Conservation (phyloP, 1,139 yeast species). For the Sugiyamaella castrensis region DNA sequence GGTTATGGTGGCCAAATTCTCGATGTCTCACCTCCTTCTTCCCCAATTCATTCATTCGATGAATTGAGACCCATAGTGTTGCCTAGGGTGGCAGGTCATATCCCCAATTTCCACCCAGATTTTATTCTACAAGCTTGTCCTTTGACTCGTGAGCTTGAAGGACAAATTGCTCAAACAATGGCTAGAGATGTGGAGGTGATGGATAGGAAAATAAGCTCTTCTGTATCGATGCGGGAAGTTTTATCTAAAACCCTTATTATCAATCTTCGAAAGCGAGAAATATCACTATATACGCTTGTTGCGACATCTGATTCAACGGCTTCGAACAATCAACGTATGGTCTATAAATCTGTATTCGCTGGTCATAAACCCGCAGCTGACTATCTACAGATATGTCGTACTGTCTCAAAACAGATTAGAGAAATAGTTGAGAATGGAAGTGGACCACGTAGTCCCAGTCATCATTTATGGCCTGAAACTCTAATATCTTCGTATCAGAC, state of each 20-base stretch:
- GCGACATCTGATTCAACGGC: conserved; percentile 1
- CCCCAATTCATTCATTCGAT: conserved; percentile 4
- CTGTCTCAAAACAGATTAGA: conserved; percentile 5
- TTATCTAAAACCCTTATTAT: conserved; percentile 16
- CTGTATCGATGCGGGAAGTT: not conserved
- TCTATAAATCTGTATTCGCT: conserved; percentile 18
- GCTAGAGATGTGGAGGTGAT: conserved; percentile 22
- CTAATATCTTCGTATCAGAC: conserved; percentile 5
- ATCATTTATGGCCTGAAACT: not conserved
- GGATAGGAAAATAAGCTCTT: not conserved
- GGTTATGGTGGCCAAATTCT: conserved; percentile 15
- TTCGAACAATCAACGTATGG: conserved; percentile 14
- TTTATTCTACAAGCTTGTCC: conserved; percentile 32
- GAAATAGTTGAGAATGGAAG: conserved; percentile 3
- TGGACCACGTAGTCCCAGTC: not conserved
- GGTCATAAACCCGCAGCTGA: conserved; percentile 11
- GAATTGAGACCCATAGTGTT: conserved; percentile 23
- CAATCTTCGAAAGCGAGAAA: conserved; percentile 20
- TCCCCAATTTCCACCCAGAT: conserved; percentile 33
- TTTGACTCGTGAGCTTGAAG: conserved; percentile 27
- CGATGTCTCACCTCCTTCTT: conserved; percentile 9
- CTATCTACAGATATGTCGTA: not conserved
- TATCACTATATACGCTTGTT: conserved; percentile 18
- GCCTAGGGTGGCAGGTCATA: conserved; percentile 32
- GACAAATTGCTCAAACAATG: conserved; percentile 28